A percentile compares a stretch with the other conserved stretches of the same genome.
Evolutionary conservation across 2,329 filamentous ascomycete genomes (phyloP).

Genomic region (Cercospora sojina): DNA sequence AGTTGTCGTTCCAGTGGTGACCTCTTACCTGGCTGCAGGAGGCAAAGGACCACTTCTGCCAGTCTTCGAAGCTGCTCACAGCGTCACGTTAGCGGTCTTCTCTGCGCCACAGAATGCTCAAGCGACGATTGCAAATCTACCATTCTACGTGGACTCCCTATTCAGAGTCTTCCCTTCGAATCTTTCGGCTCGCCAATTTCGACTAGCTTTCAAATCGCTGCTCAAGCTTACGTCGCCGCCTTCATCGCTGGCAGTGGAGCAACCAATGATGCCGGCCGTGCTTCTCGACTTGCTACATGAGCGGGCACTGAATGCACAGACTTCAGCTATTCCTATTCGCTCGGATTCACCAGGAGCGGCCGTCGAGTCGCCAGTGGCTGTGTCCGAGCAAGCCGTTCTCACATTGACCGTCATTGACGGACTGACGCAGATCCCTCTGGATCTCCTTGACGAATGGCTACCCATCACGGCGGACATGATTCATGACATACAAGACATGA

Average conservation of each 20-base stretch:
- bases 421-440: constrained; percentile 69
- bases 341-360: constrained; percentile 39
- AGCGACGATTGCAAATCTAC: constrained; percentile 68
- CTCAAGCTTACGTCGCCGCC: constrained; percentile 80
- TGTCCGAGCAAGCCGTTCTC: constrained; percentile 79
- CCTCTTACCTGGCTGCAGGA: constrained; percentile 67
- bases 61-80: constrained; percentile 88
- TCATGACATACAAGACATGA: constrained; percentile 60
- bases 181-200: constrained; percentile 81
- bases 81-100: constrained; percentile 74
- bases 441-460: constrained; percentile 77
- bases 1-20: constrained; percentile 71
- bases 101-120: constrained; percentile 74
- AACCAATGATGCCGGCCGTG: constrained; percentile 76
- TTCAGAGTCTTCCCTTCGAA: constrained; percentile 74
- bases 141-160: constrained; percentile 79
- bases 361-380: constrained; percentile 31
- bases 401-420: constrained; percentile 76
- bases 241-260: constrained; percentile 67
- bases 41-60: constrained; percentile 59
- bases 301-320: constrained; percentile 58
- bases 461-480: constrained; percentile 67
- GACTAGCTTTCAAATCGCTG: constrained; percentile 81
- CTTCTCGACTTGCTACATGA: constrained; percentile 75
- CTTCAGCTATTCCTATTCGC: constrained; percentile 42